A percentile compares a stretch with the other conserved stretches of the same genome.
Conservation (phyloP, 176 grass and related monocot genomes). For the Pontederia paniculata region DNA sequence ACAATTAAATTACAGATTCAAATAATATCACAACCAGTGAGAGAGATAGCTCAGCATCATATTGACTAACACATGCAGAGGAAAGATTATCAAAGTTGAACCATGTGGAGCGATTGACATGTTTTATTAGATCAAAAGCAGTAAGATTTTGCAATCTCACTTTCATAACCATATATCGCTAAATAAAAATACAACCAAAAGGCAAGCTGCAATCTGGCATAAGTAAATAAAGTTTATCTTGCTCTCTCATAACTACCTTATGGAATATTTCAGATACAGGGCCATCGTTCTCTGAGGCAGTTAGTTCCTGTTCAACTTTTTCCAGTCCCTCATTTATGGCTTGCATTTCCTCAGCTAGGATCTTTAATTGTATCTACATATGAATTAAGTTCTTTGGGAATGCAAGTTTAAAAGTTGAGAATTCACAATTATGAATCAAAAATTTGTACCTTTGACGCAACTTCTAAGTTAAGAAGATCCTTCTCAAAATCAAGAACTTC, state of each 20-base stretch:
- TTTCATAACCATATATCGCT: too few relatives aligned
- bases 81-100: too few relatives aligned
- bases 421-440: conserved; percentile 2
- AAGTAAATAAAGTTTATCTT: background rate
- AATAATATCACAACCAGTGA: too few relatives aligned
- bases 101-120: too few relatives aligned
- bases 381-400: background rate
- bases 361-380: conserved; percentile 80
- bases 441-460: conserved; percentile 66
- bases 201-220: too few relatives aligned
- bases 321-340: conserved; percentile 72
- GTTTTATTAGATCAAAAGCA: too few relatives aligned
- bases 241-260: conserved; percentile 33
- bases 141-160: too few relatives aligned
- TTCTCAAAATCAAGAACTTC: conserved; percentile 89
- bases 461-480: conserved; percentile 73
- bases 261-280: conserved; percentile 66
- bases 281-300: conserved; percentile 55
- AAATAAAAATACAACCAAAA: too few relatives aligned
- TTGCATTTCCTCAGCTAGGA: conserved; percentile 90
- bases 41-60: too few relatives aligned
- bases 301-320: conserved; percentile 75
- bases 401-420: background rate
- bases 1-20: too few relatives aligned
- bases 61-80: too few relatives aligned